A percentile compares a stretch with the other conserved stretches of the same genome.
Conservation (phyloP, 306 rosid genomes). For the barrel medic (Medicago truncatula) region MtrunA17r5.0-ANR NC_053042.1:32008501-32009000, state of each 20-base stretch:
- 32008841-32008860: background rate
- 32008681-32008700: conserved; percentile 9
- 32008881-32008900: background rate
- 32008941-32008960: background rate
- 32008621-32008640: background rate
- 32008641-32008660: background rate
- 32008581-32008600: conserved; percentile 92
- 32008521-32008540: conserved; percentile 92
- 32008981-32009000: background rate
- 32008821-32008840: background rate
- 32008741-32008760: background rate
- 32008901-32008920: background rate
- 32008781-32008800: background rate
- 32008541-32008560: conserved; percentile 89
- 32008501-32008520: conserved; percentile 72
- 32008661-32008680: background rate
- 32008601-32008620: conserved; percentile 24
- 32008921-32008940: background rate
- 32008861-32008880: background rate
- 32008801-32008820: background rate
- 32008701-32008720: conserved; percentile 4
- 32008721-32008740: background rate
- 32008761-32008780: background rate
- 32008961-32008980: conserved; percentile 1
- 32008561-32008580: conserved; percentile 89